Evolutionary conservation across 495 filamentous ascomycete genomes (phyloP).

Genomic region (Xylaria grammica): DNA sequence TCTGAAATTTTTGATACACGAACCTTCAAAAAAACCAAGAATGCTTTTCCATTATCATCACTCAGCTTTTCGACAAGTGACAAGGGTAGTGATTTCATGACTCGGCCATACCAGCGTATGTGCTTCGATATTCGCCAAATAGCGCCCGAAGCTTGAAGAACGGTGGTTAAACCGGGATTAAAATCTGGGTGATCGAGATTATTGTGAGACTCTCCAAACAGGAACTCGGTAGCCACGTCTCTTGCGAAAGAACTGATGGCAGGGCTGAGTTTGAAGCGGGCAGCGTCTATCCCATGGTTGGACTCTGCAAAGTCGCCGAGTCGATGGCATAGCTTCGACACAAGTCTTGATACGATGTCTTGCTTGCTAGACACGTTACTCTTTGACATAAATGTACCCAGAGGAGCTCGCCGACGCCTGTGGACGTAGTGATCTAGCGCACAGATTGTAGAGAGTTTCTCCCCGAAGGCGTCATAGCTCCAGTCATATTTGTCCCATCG

Average conservation of each 20-base stretch:
- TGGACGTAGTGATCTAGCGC: conserved; percentile 29
- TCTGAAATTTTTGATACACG: neutral
- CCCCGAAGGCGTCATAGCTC: conserved; percentile 29
- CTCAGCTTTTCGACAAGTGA: conserved; percentile 26
- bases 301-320: conserved; percentile 15
- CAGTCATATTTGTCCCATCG: conserved; percentile 36
- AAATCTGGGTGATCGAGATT: conserved; percentile 34
- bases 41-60: conserved; percentile 26
- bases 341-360: conserved; percentile 24
- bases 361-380: conserved; percentile 21
- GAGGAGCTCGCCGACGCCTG: conserved; percentile 22
- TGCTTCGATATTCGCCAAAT: conserved; percentile 38
- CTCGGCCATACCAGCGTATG: conserved; percentile 30
- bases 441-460: conserved; percentile 17
- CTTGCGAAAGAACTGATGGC: conserved; percentile 35
- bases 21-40: conserved; percentile 28
- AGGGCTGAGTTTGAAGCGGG: conserved; percentile 30
- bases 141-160: conserved; percentile 22
- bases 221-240: conserved; percentile 33
- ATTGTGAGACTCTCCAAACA: conserved; percentile 28
- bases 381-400: conserved; percentile 32
- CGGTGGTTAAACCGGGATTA: conserved; percentile 18
- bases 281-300: neutral
- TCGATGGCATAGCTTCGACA: conserved; percentile 31
- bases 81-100: conserved; percentile 29